A percentile compares a stretch with the other conserved stretches of the same genome.
These are phyloP conservation scores for Phylloporus sp. DNA, from an alignment of 768 basidiomycete species.

Conservation along the genomic window DNA sequence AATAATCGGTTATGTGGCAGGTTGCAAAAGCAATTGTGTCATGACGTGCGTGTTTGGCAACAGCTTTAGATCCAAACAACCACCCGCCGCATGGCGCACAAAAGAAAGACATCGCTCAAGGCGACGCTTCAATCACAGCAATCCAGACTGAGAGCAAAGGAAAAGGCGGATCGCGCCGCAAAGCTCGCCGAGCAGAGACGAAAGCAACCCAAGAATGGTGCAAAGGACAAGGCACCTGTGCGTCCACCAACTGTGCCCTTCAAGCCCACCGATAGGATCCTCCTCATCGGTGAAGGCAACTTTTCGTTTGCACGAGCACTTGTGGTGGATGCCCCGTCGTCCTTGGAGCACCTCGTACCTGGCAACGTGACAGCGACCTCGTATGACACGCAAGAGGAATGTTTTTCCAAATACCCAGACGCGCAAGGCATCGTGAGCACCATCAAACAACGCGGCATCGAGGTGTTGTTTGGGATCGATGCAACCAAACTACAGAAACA, in stretches of 20 bases:
- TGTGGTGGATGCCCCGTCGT: slow-evolving; percentile 42
- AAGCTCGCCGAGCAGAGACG: slow-evolving; percentile 38
- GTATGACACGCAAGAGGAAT: slow-evolving; percentile 74
- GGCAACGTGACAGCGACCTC: slow-evolving; percentile 80
- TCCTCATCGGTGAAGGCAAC: slow-evolving; percentile 91
- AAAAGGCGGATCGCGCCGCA: slow-evolving; percentile 54
- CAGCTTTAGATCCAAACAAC: slow-evolving; percentile 30
- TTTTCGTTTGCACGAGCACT: slow-evolving; percentile 88
- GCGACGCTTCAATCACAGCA: slow-evolving; percentile 68
- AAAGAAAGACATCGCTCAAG: slow-evolving; percentile 58
- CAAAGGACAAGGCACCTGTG: slow-evolving; percentile 35
- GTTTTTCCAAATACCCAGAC: slow-evolving; percentile 80
- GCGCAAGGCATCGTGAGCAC: slow-evolving; percentile 53
- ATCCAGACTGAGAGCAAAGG: slow-evolving; percentile 56
- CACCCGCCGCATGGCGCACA: slow-evolving; percentile 35
- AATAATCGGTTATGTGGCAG: neutral
- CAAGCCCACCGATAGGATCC: slow-evolving; percentile 56
- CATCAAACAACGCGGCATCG: slow-evolving; percentile 56
- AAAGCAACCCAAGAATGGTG: slow-evolving; percentile 31
- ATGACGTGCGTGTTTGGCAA: slow-evolving; percentile 24
- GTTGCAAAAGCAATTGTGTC: neutral
- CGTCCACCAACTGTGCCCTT: slow-evolving; percentile 61
- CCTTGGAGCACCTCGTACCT: slow-evolving; percentile 51
- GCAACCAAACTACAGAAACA: slow-evolving; percentile 71
- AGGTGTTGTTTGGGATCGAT: slow-evolving; percentile 79